Evolutionary conservation across 1,284 basidiomycete species (phyloP).

Genomic region (Rhodotorula sp.): DNA sequence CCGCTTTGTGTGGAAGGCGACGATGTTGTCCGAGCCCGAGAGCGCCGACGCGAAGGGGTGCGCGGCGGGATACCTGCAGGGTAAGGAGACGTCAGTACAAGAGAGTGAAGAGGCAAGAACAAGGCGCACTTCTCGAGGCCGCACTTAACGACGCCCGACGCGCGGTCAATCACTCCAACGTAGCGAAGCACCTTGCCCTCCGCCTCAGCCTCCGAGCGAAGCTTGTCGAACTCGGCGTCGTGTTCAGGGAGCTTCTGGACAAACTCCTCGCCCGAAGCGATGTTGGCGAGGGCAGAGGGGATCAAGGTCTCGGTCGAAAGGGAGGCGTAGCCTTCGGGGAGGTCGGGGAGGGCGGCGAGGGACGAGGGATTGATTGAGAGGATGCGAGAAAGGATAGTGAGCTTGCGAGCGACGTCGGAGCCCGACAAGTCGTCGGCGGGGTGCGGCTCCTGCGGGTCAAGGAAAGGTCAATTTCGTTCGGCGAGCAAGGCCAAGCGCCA

Average conservation of each 20-base stretch:
- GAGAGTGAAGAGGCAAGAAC: neutral
- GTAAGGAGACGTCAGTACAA: neutral
- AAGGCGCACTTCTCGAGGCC: conserved; percentile 71
- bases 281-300: conserved; percentile 67
- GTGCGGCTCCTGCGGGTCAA: conserved; percentile 76
- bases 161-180: conserved; percentile 89
- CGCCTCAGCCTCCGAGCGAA: conserved; percentile 71
- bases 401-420: conserved; percentile 93
- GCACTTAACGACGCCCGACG: conserved; percentile 71
- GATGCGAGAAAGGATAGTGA: conserved; percentile 87
- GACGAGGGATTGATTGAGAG: conserved; percentile 54
- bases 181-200: conserved; percentile 84
- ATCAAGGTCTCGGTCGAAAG: conserved; percentile 84
- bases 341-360: conserved; percentile 46
- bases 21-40: conserved; percentile 94
- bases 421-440: conserved; percentile 95
- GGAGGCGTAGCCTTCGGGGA: conserved; percentile 70
- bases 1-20: conserved; percentile 92
- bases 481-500: neutral
- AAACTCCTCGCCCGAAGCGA: conserved; percentile 75
- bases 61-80: conserved; percentile 75
- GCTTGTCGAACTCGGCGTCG: conserved; percentile 72
- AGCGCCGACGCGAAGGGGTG: conserved; percentile 95
- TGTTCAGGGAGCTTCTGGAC: conserved; percentile 75
- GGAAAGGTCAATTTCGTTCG: neutral